Percentiles rank a stretch among this genome's conserved stretches.
phyloP scores from a whole-genome alignment of 2,329 filamentous ascomycete species.

The Claviceps sp. region DNA sequence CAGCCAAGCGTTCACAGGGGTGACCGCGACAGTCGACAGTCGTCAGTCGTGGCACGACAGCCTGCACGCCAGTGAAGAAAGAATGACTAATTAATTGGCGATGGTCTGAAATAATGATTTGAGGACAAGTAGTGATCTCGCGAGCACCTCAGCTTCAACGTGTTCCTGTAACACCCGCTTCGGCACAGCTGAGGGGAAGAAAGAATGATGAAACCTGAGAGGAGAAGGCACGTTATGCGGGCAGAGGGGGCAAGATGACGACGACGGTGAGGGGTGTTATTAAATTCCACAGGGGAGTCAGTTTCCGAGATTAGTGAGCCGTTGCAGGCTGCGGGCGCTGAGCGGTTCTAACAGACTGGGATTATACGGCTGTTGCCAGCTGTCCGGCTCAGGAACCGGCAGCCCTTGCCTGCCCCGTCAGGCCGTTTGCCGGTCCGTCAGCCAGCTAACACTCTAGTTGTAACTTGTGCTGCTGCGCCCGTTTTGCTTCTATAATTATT shows the following conservation, averaged over 20 bases:
- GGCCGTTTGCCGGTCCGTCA: background rate
- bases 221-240: background rate
- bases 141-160: background rate
- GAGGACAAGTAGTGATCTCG: background rate
- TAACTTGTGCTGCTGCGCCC: background rate
- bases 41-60: background rate
- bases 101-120: background rate
- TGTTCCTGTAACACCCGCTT: background rate
- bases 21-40: background rate
- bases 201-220: background rate
- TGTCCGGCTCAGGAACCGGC: background rate
- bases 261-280: background rate
- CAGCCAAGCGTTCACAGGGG: background rate
- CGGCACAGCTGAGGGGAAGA: background rate
- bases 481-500: background rate
- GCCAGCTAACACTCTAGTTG: background rate
- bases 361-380: background rate
- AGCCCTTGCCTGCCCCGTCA: no score
- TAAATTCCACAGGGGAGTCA: background rate
- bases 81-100: background rate
- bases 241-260: background rate
- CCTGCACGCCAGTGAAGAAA: background rate
- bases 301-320: background rate
- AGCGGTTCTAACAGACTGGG: background rate
- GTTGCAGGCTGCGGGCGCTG: background rate